A percentile compares a stretch with the other conserved stretches of the same genome.
Conservation (phyloP, 2,329 filamentous ascomycete species). For the Sporothrix protearum region DNA sequence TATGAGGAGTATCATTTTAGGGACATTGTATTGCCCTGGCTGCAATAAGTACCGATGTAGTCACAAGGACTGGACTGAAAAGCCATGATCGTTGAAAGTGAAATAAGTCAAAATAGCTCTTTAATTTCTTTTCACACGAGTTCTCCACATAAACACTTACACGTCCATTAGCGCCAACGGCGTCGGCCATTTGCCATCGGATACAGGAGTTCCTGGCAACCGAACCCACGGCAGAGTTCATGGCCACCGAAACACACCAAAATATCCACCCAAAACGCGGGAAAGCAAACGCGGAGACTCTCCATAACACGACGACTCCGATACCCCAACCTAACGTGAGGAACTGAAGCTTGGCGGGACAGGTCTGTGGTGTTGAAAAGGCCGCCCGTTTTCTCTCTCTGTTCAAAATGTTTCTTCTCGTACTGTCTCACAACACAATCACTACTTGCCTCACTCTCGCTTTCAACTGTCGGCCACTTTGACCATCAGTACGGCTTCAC, state of each 20-base stretch:
- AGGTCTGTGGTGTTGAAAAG: not conserved
- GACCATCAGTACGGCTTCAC: too few species aligned
- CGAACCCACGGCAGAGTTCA: not conserved
- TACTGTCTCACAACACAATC: not conserved
- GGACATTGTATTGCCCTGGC: too few species aligned
- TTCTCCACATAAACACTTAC: not conserved
- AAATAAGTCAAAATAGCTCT: not conserved
- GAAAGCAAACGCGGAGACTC: slow-evolving; percentile 1
- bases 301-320: not conserved
- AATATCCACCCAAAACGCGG: not conserved
- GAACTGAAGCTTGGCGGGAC: not conserved
- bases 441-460: not conserved
- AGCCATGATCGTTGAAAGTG: not conserved
- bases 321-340: not conserved
- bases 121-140: not conserved
- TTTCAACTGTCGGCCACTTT: too few species aligned
- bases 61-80: not conserved
- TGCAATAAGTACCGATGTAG: not conserved
- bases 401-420: not conserved
- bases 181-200: not conserved
- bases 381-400: not conserved
- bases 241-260: not conserved
- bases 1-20: too few species aligned
- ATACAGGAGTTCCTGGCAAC: not conserved
- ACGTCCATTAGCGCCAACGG: not conserved